Conservation (phyloP, 2,329 filamentous ascomycete species). For the Fonsecaea nubica region DNA sequence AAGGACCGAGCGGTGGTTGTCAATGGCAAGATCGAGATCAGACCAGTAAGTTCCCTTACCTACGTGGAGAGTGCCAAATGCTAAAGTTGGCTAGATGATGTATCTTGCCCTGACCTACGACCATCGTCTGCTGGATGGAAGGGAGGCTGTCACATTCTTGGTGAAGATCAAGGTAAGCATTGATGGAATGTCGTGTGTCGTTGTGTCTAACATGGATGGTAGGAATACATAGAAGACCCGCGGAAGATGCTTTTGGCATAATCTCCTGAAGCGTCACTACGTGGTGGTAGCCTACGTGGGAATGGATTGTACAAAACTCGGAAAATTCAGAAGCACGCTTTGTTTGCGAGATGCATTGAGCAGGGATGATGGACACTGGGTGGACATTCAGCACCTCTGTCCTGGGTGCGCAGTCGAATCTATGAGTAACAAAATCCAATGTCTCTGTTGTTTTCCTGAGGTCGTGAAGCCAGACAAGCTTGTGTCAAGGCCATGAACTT, state of each 20-base stretch:
- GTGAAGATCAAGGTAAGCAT: conserved; percentile 80
- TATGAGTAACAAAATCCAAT: neutral
- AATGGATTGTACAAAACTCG: conserved; percentile 20
- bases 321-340: conserved; percentile 3
- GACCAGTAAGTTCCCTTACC: conserved; percentile 64
- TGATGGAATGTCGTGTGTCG: too few species aligned
- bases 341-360: conserved; percentile 16
- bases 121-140: conserved; percentile 90
- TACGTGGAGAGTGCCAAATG: neutral
- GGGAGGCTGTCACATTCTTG: conserved; percentile 94
- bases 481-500: neutral
- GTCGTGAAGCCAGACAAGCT: neutral
- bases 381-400: conserved; percentile 6
- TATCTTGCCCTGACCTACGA: conserved; percentile 97
- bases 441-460: neutral
- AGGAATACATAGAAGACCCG: conserved; percentile 40
- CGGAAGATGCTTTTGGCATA: conserved; percentile 38
- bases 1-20: conserved; percentile 90
- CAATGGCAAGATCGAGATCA: conserved; percentile 92
- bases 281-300: neutral
- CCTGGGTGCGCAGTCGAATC: neutral
- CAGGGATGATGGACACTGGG: neutral
- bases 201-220: conserved; percentile 18
- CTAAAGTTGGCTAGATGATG: conserved; percentile 73
- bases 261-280: neutral